A percentile compares a stretch with the other conserved stretches of the same genome.
phyloP scores from a whole-genome alignment of 306 rosid genomes.

The Glycine latifolia region DNA sequence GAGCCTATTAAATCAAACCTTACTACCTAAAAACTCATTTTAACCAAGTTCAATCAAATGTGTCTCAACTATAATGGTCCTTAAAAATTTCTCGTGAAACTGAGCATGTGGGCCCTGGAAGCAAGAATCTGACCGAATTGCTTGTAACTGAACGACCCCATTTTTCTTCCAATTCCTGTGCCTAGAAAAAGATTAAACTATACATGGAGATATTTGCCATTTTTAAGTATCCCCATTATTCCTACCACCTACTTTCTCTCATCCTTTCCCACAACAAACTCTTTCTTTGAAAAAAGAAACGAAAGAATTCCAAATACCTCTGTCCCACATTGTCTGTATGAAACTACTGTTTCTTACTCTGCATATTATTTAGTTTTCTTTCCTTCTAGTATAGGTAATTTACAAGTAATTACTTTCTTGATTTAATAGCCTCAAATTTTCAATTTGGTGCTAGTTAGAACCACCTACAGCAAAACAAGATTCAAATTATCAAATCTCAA shows the following conservation, averaged over 20 bases:
- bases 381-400: conserved; percentile 39
- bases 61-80: neutral
- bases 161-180: conserved; percentile 36
- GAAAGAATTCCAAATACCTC: conserved; percentile 15
- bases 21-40: neutral
- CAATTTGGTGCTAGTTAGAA: conserved; percentile 6
- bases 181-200: conserved; percentile 32
- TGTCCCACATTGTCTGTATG: conserved; percentile 25
- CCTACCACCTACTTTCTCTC: conserved; percentile 41
- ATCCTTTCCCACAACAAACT: conserved; percentile 35
- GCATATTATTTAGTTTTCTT: conserved; percentile 20
- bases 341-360: conserved; percentile 18
- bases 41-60: neutral
- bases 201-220: conserved; percentile 38
- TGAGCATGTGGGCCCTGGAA: conserved; percentile 37
- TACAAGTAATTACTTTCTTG: conserved; percentile 26
- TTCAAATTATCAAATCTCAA: conserved; percentile 40
- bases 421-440: conserved; percentile 4
- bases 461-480: conserved; percentile 46
- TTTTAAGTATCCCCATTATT: neutral
- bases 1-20: neutral
- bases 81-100: no score
- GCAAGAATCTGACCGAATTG: conserved; percentile 16
- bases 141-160: conserved; percentile 46
- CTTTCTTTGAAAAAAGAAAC: conserved; percentile 11